Evolutionary conservation across 441 rosid genomes (phyloP).

Genomic region (Jatropha multifida): DNA sequence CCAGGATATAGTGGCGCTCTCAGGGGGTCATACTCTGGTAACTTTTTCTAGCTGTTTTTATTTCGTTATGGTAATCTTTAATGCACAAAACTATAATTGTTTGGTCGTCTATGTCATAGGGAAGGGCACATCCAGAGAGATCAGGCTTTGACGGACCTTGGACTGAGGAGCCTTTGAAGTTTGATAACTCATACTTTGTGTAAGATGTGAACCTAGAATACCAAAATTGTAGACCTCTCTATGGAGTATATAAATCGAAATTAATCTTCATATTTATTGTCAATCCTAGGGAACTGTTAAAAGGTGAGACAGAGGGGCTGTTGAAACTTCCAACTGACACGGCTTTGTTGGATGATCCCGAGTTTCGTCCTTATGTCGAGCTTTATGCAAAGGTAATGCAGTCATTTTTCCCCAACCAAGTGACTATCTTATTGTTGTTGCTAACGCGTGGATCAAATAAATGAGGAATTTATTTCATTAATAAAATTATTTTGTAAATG

Average conservation of each 20-base stretch:
- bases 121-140: constrained; percentile 84
- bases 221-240: constrained; percentile 8
- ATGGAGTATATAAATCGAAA: background rate
- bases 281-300: constrained; percentile 61
- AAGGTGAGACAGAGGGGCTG: constrained; percentile 67
- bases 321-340: constrained; percentile 77
- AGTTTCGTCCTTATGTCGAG: constrained; percentile 58
- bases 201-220: constrained; percentile 32
- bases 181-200: constrained; percentile 87
- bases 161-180: constrained; percentile 84
- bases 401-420: background rate
- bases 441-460: background rate
- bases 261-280: background rate
- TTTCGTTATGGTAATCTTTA: background rate
- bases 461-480: too few relatives aligned
- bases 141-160: constrained; percentile 94
- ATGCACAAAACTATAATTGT: constrained; percentile 7
- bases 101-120: constrained; percentile 40
- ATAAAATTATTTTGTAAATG: too few relatives aligned
- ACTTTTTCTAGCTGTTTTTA: constrained; percentile 8
- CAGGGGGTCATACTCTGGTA: constrained; percentile 96
- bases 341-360: constrained; percentile 65
- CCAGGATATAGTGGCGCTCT: constrained; percentile 87
- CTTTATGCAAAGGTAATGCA: constrained; percentile 71
- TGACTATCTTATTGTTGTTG: background rate